Base-by-base conservation (phyloP, 1,284 basidiomycete species). In the Waitea zeae region DNA sequence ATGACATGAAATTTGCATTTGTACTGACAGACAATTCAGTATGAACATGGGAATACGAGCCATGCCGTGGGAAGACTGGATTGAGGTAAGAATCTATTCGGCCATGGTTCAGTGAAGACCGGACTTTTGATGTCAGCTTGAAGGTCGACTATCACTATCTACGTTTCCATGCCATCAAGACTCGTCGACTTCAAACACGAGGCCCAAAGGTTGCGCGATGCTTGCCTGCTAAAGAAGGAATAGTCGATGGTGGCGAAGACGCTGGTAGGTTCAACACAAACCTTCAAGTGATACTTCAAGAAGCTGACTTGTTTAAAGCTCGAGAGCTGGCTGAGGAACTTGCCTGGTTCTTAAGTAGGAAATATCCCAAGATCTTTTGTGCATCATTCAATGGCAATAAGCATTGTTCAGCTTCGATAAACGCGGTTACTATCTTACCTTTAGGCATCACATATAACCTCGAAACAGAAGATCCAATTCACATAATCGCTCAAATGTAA, bases 11-110 rank as follows among this genome's bases (percentile, higher is more conserved):
- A n/a, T n/a, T n/a, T n/a, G n/a, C n/a, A n/a, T n/a, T n/a, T n/a
- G n/a, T n/a, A n/a, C n/a, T n/a, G n/a, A n/a, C n/a, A n/a, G n/a
- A n/a, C n/a, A n/a, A n/a, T n/a, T n/a, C n/a, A 78, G 76, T 44
- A 63, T 79, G 19, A 79, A 72, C 12, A 79, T 79, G 76, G 76
- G 73, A 38, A 70, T 79, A 41, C 63, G 71, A 14, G 58, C 51
- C 36, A 76, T 80, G 73, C 57, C 56, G 9, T 78, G 70, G 68
- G 58, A 61, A 13, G 68, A 75, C 35, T 79, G 76, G 75, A 67
- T 77, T 35, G 75, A 78, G 56, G 68, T 70, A 38, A 38, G n/a
- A n/a, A n/a, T n/a, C n/a, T 17, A 15, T 28, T 30, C 3, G 30
- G 19, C 17, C 2, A 20, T 12, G 29, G 34, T 11, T 40, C 36